Evolutionary conservation across 306 rosid species (phyloP).

Genomic region (Rosa persica): DNA sequence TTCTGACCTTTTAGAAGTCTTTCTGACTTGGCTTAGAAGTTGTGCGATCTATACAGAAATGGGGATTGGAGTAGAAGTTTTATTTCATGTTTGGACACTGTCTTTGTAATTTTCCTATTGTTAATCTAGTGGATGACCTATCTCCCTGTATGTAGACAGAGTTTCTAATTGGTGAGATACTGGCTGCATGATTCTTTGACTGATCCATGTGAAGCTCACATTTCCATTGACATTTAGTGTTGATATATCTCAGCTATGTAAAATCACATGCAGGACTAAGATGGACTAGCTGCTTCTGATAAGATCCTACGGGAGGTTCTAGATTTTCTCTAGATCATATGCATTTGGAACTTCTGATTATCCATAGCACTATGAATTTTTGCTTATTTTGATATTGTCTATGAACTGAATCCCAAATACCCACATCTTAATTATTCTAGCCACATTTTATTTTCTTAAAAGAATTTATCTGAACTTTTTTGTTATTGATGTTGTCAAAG

Average conservation of each 20-base stretch:
- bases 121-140: not conserved
- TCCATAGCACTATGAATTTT: not conserved
- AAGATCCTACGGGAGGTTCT: not conserved
- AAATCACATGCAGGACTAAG: not conserved
- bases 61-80: not conserved
- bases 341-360: not conserved
- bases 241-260: not conserved
- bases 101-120: not conserved
- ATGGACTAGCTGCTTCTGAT: not conserved
- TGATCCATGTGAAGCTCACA: not conserved
- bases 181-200: not conserved
- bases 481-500: conserved; percentile 32
- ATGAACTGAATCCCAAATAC: not conserved
- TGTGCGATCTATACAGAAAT: not conserved
- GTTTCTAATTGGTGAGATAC: not conserved
- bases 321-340: not conserved
- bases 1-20: no score
- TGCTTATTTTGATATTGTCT: not conserved
- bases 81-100: not conserved
- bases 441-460: not conserved
- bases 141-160: not conserved
- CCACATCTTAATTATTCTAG: not conserved
- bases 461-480: conserved; percentile 6
- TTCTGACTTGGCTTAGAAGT: not conserved
- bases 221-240: not conserved